Base-by-base conservation (phyloP, 129 eudicot species). In the Chrysanthemum seticuspe region DNA sequence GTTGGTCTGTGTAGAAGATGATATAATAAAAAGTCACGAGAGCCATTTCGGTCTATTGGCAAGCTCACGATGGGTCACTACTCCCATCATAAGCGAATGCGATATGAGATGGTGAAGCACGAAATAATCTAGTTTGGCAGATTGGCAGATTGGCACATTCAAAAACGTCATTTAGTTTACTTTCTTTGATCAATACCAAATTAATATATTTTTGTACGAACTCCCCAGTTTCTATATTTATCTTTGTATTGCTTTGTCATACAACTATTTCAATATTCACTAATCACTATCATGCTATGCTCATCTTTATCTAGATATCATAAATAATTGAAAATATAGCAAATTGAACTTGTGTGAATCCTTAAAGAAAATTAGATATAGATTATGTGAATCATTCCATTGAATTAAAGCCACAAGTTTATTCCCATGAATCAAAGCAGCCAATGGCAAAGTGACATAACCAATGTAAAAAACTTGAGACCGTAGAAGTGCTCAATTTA, bases 401-500 rank as follows among this genome's bases (percentile, higher is more conserved):
- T 61, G 13, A 61, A 61, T 73, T 47, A 61, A 51, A 60, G 69
- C 76, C 76, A 73, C 76, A 73, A 25, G 60, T 60, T 10, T 13
- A 61, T 14, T 3, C 34, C 59, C 6, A 18, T 58, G 34, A 73
- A 73, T 60, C 76, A 49, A 73, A 61, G 44, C 76, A 73, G 60
- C 76, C 76, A 73, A 73, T 60, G 68, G 34, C 9, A 12, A 45
- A 58, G 55, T 73, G 76, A 60, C 68, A 73, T 27, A 48, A 47
- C 29, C 48, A 25, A 36, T 25, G 60, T 61, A 23, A 61, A 61
- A 48, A 10, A 49, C 11, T 0, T 48, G 48, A 11, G 49, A 15
- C 15, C 23, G 31, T 59, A 34, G 58, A 72, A 72, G 76, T 72
- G 76, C 50, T 60, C 76, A 61, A 61, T 60, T 57, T 9, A 48